Base-by-base conservation (phyloP, 2,329 filamentous ascomycete species). In the Colletotrichum noveboracense region DNA sequence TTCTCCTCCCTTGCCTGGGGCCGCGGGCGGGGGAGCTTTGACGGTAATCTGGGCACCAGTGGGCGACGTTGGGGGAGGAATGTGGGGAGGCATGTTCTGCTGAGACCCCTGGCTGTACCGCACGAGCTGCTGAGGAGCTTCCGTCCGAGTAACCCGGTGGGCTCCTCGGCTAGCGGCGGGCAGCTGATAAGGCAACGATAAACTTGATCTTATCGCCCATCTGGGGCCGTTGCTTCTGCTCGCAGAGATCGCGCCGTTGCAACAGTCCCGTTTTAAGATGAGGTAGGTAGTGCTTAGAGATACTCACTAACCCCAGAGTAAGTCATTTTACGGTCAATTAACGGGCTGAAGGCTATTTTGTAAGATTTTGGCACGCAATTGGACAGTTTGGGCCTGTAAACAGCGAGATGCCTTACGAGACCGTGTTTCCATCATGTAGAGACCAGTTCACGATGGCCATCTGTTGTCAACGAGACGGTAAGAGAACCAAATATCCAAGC, bases 21-120 rank as follows among this genome's bases (percentile, higher is more conserved):
- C 73, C 52, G 56, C 43, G 70, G 48, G 73, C 73, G 70, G 70
- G 72, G 73, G 43, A 75, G 73, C 73, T 75, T 68, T 62, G 70
- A 65, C 56, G 38, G 60, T 16, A 58, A 48, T 48, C 56, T 34
- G 26, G 69, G 55, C 61, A 56, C 66, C 62, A 38, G 34, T 67
- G 69, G 71, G 71, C 62, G 64, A 30, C 43, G 43, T 48, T 7
- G 21, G 56, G 56, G 56, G 56, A 32, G 64, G 64, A 73, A 58
- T 75, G 70, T 73, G 73, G 73, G 64, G 73, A 72, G 55, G 18
- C 66, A 36, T 74, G 70, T 28, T 32, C 65, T 74, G 56, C 66
- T 58, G 26, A 38, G 38, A 70, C 38, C 61, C 68, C 68, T 43
- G 30, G 55, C 18, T 9, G 26, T 60, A 66, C 21, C 52, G 18